Evolutionary conservation across 2,329 filamentous ascomycete genomes (phyloP), one percentile per base, ranked within the genome.

Genomic region (Aspergillus sp.): DNA sequence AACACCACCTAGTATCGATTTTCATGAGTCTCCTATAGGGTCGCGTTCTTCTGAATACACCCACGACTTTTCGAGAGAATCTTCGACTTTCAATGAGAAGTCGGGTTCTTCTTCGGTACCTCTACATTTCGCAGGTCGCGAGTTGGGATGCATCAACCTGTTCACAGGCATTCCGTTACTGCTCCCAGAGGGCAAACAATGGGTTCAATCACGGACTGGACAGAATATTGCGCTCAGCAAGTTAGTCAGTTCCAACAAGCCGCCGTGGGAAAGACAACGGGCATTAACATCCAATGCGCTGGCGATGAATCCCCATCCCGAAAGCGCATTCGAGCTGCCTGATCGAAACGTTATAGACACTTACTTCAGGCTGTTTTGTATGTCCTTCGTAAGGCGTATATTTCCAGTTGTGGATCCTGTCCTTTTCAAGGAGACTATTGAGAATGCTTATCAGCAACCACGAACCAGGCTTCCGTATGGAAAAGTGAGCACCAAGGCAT

Each of bases 91-190:
- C 5, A 54, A 54, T 7, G 68, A 69, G 15, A 58, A 61, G 1
- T 61, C 64, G 19, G 59, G 67, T 8, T 65, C 70, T 17, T 71
- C 69, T 5, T 70, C 69, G 56, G 75, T 77, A 8, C 76, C 77
- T 17, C 71, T 83, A 3, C 78, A 82, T 66, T 83, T 82, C 62
- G 79, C 79, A 3, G 81, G 82, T 0, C 73, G 77, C 50, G 75
- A 81, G 58, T 69, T 84, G 8, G 82, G 82, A 8, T 74, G 75
- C 11, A 78, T 83, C 32, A 82, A 78, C 64, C 71, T 78, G 7
- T 75, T 78, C 51, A 81, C 79, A 13, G 81, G 83, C 6, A 77
- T 84, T 1, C 83, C 82, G 0, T 77, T 83, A 42, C 75, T 85
- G 42, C 81, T 82, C 0, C 68, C 73, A 0, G 75, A 80, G 13